Conservation (phyloP, 208 protist species). For the Wallacemonas sp. region DNA sequence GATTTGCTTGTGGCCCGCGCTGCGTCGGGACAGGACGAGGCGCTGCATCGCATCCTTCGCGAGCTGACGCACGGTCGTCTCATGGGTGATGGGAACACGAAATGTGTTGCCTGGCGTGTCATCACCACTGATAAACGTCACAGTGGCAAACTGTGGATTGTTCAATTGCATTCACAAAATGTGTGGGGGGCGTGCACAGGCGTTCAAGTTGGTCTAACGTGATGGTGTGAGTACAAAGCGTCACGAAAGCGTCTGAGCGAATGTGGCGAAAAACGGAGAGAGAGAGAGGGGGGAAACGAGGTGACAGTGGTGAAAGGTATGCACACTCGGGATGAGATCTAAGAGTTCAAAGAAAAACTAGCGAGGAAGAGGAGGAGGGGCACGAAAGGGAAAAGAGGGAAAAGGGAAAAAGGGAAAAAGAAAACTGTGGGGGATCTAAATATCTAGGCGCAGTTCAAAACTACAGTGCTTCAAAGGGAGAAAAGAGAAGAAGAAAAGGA, state of each 20-base stretch:
- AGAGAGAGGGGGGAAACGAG: not conserved
- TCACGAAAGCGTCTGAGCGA: no score
- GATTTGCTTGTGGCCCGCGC: constrained; percentile 11
- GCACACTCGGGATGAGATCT: no score
- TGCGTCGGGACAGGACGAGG: constrained; percentile 50
- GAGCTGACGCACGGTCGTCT: constrained; percentile 73
- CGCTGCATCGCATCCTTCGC: constrained; percentile 86
- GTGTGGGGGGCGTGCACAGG: no score
- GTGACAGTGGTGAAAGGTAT: no score
- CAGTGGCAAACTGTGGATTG: constrained; percentile 76
- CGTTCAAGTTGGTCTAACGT: no score
- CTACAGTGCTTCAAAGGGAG: not conserved
- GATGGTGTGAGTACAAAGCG: no score
- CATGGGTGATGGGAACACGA: constrained; percentile 68
- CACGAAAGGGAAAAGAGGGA: no score
- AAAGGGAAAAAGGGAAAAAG: constrained; percentile 14
- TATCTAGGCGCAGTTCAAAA: not conserved
- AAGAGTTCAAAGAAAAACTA: no score
- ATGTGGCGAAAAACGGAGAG: not conserved
- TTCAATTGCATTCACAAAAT: constrained; percentile 5
- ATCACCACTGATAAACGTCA: constrained; percentile 56
- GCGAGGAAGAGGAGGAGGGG: no score
- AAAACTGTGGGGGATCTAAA: constrained; percentile 4
- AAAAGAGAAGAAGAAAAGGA: constrained; percentile 17
- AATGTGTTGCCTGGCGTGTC: constrained; percentile 41